phyloP scores from a whole-genome alignment of 495 filamentous ascomycete genomes.

The Xylaria grammica region DNA sequence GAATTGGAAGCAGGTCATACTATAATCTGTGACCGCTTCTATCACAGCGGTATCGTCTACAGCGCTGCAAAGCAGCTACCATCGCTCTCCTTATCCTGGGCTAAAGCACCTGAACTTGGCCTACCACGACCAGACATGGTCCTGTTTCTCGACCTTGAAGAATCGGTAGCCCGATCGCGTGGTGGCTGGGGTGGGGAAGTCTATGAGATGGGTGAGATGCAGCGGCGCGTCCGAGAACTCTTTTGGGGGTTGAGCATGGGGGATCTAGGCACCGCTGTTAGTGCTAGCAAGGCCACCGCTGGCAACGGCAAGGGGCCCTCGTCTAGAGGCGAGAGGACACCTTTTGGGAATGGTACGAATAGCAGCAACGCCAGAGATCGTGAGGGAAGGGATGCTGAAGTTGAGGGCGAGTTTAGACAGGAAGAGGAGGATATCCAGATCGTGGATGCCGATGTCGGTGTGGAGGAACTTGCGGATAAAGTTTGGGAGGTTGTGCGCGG shows the following conservation, averaged over 20 bases:
- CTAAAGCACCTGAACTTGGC: conserved; percentile 80
- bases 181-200: conserved; percentile 88
- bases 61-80: conserved; percentile 88
- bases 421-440: conserved; percentile 61
- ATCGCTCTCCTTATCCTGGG: conserved; percentile 74
- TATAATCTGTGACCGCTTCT: conserved; percentile 90
- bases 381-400: conserved; percentile 20
- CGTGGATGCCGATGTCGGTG: conserved; percentile 55
- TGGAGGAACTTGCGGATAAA: conserved; percentile 57
- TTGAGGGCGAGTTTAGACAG: conserved; percentile 50
- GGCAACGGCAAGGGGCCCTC: conserved; percentile 9
- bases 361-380: conserved; percentile 21
- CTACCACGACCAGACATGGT: conserved; percentile 87
- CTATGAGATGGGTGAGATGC: conserved; percentile 87
- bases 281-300: conserved; percentile 1
- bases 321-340: conserved; percentile 16
- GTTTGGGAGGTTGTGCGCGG: conserved; percentile 55
- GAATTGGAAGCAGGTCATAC: conserved; percentile 69
- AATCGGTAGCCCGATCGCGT: conserved; percentile 71
- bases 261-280: conserved; percentile 41
- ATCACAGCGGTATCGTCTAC: conserved; percentile 92
- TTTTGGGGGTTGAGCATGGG: conserved; percentile 65
- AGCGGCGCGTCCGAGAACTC: conserved; percentile 74
- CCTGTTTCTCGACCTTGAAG: conserved; percentile 80
- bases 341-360: conserved; percentile 22